These are phyloP conservation scores for Acacia concinna DNA, from an alignment of 331 rosid genomes.

Conservation along the genomic window DNA sequence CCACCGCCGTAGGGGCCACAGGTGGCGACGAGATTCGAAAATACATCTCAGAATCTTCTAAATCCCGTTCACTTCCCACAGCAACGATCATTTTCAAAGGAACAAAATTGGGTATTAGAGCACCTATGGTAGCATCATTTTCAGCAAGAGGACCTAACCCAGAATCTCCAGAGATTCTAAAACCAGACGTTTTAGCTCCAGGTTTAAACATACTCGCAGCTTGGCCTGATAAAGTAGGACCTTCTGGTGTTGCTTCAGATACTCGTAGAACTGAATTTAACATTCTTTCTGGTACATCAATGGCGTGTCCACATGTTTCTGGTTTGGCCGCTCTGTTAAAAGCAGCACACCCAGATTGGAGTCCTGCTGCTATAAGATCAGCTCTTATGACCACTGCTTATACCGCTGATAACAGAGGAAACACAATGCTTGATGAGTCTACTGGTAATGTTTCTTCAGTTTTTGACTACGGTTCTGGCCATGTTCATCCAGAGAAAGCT, in stretches of 20 bases:
- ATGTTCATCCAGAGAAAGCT: conserved; percentile 90
- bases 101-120: conserved; percentile 71
- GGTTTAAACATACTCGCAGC: conserved; percentile 96
- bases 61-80: conserved; percentile 43
- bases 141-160: conserved; percentile 98
- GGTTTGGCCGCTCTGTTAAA: conserved; percentile 90
- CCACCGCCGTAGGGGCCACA: conserved; percentile 75
- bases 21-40: conserved; percentile 67
- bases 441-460: conserved; percentile 78
- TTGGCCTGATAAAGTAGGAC: conserved; percentile 92
- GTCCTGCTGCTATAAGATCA: conserved; percentile 83
- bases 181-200: conserved; percentile 91
- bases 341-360: conserved; percentile 95
- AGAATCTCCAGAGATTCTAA: conserved; percentile 78
- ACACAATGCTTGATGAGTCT: conserved; percentile 77
- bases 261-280: conserved; percentile 72
- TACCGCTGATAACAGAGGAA: conserved; percentile 67
- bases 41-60: conserved; percentile 47
- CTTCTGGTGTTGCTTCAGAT: conserved; percentile 78
- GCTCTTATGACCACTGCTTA: conserved; percentile 96
- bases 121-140: conserved; percentile 93
- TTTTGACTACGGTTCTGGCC: conserved; percentile 84
- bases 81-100: conserved; percentile 78
- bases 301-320: conserved; percentile 98
- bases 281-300: conserved; percentile 90